These are phyloP conservation scores for Eucalyptus fibrosa DNA, from an alignment of 345 rosid genomes.

Conservation along the genomic window DNA sequence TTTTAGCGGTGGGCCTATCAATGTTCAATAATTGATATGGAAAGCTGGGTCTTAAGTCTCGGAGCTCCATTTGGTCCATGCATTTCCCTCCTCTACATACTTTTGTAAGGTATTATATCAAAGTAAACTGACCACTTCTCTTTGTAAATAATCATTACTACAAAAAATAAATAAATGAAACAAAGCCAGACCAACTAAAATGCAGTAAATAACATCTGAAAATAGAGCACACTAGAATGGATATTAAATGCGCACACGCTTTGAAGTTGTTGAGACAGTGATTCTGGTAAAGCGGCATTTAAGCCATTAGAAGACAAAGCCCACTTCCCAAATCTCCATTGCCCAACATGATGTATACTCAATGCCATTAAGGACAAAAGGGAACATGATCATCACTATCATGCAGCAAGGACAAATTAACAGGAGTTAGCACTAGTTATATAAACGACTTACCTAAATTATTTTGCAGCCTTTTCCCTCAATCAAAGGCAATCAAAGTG, in stretches of 20 bases:
- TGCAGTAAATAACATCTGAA: neutral
- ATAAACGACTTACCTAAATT: neutral
- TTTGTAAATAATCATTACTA: neutral
- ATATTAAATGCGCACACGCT: neutral
- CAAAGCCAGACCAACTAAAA: neutral
- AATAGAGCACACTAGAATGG: neutral
- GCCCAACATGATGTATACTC: neutral
- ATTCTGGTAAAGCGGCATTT: neutral
- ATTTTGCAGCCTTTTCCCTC: neutral
- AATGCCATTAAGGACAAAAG: neutral
- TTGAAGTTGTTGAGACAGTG: neutral
- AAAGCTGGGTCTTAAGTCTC: too few species aligned
- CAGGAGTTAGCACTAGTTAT: neutral
- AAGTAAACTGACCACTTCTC: neutral
- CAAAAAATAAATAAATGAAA: neutral
- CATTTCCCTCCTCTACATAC: neutral
- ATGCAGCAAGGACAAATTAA: neutral
- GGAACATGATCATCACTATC: neutral
- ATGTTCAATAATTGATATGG: neutral
- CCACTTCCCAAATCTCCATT: neutral
- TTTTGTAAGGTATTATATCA: neutral
- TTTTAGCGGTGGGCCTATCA: neutral
- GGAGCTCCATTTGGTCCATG: neutral
- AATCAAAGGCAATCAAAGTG: neutral
- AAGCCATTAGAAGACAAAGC: neutral